Base-by-base conservation (phyloP, 257 asterid species). In the Nicotiana benthamiana region DNA sequence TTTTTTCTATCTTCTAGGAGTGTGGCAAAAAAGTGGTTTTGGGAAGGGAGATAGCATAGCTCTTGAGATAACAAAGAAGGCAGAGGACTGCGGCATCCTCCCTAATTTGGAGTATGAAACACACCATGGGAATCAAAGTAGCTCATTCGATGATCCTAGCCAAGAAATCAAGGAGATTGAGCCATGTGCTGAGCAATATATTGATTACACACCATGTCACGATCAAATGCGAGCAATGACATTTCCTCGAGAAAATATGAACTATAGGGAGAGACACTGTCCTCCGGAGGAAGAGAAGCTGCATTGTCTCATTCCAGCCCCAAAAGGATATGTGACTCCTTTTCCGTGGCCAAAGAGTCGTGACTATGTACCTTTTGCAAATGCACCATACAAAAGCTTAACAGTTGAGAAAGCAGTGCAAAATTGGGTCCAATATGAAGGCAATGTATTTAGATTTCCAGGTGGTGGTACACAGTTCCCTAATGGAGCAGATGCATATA, bases 31-130 rank as follows among this genome's bases (percentile, higher is more conserved):
- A 80, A 86, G 90, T 66, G 90, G 89, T 51, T 82, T 82, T 12
- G 90, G 89, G 34, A 88, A 86, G 85, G 89, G 90, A 77, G 90
- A 87, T 67, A 80, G 75, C 59, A 87, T 87, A 80, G 90, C 90
- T 22, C 75, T 79, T 7, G 79, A 80, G 66, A 84, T 87, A 65
- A 87, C 89, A n/a, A 80, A 85, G 57, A 81, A 59, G 59, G 85
- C 87, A 17, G 83, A 83, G 52, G 87, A 84, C 26, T 87, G 90
- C 62, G 77, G 80, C 43, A 46, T 83, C 63, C 80, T 86, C 7
- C 60, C 88, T 24, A 85, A 83, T 83, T 80, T 87, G 22, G 84
- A 82, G 68, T 63, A 79, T 22, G 86, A 87, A 81, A 87, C 90
- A 18, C 90, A 85, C 66, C 86, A 83, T 48, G 86, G 86, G 13